Evolutionary conservation across 2,329 filamentous ascomycete species (phyloP), one percentile per base, ranked within the genome.

Genomic region (Hypoxylon sp.): DNA sequence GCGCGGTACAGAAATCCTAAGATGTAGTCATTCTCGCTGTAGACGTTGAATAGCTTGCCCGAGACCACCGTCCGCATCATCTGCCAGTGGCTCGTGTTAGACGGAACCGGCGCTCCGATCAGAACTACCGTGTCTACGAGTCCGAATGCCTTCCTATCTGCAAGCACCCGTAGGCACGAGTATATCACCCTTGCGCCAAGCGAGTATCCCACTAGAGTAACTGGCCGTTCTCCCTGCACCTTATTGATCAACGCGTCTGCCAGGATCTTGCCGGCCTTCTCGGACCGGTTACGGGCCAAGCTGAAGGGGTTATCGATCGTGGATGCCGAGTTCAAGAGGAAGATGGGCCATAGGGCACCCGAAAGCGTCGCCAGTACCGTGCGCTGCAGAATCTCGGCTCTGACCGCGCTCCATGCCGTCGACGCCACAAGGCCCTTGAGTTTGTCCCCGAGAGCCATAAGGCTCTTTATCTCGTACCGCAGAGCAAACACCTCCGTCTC

Each of bases 1-100:
- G 93, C 91, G 48, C 94, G 89, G 78, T 98, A 97, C 17, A 97
- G 83, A 76, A 97, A 95, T 0, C 89, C 94, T 0, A 98, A 88
- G 32, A 98, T 89, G 75, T 93, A 92, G 79, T 98, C 94, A 66
- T 96, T 94, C 57, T 91, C 89, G 1, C 93, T 95, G 80, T 91
- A 97, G 7, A 95, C 93, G 73, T 98, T 98, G 73, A 97, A 91
- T 6, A 97, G 85, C 63, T 91, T 87, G 2, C 94, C 94, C 1
- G 90, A 88, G 0, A 97, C 93, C 0, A 95, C 93, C 48, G 87
- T 89, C 30, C 93, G 88, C 71, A 97, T 88, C 38, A 88, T 84
- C 48, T 90, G 86, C 94, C 94, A 98, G 72, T 93, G 89, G 1
- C 85, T 84, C 0, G 87, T 80, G 48, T 91, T 87, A 0, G 91